Percentiles rank a stretch among this genome's conserved stretches.
These are phyloP conservation scores for Pelargonium cotyledonis DNA, from an alignment of 441 rosid genomes.

Conservation along the genomic window DNA sequence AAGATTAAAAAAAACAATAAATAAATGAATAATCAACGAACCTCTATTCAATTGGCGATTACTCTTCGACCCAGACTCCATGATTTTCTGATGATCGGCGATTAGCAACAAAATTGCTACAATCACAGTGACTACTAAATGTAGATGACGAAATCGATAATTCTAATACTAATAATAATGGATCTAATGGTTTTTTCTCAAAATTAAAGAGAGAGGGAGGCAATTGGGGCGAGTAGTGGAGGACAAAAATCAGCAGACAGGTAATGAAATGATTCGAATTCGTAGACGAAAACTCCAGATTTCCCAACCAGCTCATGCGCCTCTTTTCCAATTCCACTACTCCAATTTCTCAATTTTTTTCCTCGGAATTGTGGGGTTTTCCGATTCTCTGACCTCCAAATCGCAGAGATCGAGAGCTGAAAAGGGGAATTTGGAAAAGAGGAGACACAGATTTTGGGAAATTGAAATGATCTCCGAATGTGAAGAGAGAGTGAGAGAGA, in stretches of 20 bases:
- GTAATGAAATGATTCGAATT: slow-evolving; percentile 57
- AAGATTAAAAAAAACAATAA: too few species aligned
- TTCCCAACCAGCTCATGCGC: slow-evolving; percentile 82
- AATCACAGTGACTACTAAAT: background rate
- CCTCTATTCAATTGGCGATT: slow-evolving; percentile 62
- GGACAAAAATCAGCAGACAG: slow-evolving; percentile 52
- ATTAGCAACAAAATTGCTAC: background rate
- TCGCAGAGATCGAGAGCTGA: background rate
- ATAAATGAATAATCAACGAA: slow-evolving; percentile 12
- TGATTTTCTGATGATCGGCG: slow-evolving; percentile 22
- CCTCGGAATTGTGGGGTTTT: background rate
- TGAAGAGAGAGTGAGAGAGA: too few species aligned
- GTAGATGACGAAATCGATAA: background rate
- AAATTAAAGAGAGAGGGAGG: slow-evolving; percentile 37
- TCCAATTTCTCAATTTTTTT: background rate
- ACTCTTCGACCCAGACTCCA: slow-evolving; percentile 59
- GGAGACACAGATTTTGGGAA: too few species aligned
- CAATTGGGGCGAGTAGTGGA: slow-evolving; percentile 64
- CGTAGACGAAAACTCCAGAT: slow-evolving; percentile 38
- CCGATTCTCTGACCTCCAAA: background rate
- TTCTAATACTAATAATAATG: slow-evolving; percentile 10
- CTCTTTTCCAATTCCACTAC: background rate
- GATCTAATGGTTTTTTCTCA: slow-evolving; percentile 41
- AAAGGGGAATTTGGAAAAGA: too few species aligned
- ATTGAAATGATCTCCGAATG: too few species aligned